Evolutionary conservation across 352 stramenopile species (phyloP).

Genomic region (Thalassiosira livingstoniorum): DNA sequence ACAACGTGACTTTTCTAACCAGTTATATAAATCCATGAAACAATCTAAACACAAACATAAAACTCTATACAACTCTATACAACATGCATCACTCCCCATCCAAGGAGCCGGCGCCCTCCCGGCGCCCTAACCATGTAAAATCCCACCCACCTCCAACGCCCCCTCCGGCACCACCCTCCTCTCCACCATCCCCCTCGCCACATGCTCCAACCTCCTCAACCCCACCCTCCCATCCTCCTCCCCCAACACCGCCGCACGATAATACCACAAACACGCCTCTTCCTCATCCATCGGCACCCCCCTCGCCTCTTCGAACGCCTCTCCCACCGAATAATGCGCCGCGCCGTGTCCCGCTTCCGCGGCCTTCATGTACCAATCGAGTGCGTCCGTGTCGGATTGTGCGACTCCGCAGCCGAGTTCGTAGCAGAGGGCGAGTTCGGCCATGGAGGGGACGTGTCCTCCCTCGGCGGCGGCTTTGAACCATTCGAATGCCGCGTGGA

Average conservation of each 20-base stretch:
- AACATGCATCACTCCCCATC: too few species aligned
- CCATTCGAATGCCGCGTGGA: slow-evolving; percentile 76
- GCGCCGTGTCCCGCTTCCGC: slow-evolving; percentile 68
- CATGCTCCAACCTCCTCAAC: slow-evolving; percentile 72
- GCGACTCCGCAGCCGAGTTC: slow-evolving; percentile 78
- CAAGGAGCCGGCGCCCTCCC: slow-evolving; percentile 82
- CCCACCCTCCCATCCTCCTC: slow-evolving; percentile 73
- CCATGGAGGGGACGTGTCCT: slow-evolving; percentile 78
- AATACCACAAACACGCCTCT: slow-evolving; percentile 84
- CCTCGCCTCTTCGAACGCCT: slow-evolving; percentile 80
- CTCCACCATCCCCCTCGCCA: slow-evolving; percentile 82
- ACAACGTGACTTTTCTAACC: too few species aligned
- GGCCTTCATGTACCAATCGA: slow-evolving; percentile 84
- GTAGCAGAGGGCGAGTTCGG: slow-evolving; percentile 80
- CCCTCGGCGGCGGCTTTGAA: slow-evolving; percentile 71
- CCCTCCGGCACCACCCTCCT: slow-evolving; percentile 77
- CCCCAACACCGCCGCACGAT: slow-evolving; percentile 73
- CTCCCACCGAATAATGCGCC: slow-evolving; percentile 76
- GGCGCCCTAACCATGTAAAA: slow-evolving; percentile 79
- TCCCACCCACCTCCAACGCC: slow-evolving; percentile 51
- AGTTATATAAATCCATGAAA: too few species aligned
- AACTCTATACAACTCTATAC: too few species aligned
- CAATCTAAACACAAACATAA: too few species aligned
- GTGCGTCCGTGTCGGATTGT: slow-evolving; percentile 71
- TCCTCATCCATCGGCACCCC: slow-evolving; percentile 74